Evolutionary conservation across 2,329 filamentous ascomycete species (phyloP).

Genomic region (Seiridium unicorne): DNA sequence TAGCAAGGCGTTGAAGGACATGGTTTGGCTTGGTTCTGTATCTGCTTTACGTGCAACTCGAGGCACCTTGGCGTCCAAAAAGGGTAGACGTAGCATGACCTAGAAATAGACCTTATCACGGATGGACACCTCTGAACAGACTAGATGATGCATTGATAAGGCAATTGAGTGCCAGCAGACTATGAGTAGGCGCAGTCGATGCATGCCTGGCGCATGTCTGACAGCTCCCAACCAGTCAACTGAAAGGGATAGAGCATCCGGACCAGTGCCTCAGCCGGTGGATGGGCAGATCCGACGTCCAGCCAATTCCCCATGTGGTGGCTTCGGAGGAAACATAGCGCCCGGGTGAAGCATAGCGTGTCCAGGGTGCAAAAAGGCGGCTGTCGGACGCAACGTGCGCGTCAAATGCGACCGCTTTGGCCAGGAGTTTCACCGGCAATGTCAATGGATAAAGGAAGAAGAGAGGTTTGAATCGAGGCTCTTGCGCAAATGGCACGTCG

Average conservation of each 20-base stretch:
- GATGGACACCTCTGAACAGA: not conserved
- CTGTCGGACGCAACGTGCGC: no score
- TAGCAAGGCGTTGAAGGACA: not conserved
- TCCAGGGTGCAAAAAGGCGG: no score
- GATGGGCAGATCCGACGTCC: not conserved
- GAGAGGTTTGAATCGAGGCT: not conserved
- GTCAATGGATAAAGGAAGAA: not conserved
- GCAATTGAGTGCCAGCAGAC: not conserved
- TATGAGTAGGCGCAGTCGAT: not conserved
- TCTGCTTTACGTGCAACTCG: not conserved
- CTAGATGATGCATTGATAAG: constrained; percentile 2
- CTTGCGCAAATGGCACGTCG: constrained; percentile 14
- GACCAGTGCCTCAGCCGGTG: not conserved
- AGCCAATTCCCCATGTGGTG: not conserved
- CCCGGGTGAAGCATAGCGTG: not conserved
- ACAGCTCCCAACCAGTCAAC: not conserved
- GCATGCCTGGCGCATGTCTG: not conserved
- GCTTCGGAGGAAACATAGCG: not conserved
- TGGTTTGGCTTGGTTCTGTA: not conserved
- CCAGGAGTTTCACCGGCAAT: no score
- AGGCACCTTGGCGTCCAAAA: not conserved
- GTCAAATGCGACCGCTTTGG: no score
- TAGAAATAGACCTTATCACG: constrained; percentile 1
- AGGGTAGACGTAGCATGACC: not conserved
- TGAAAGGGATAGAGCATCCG: not conserved